Evolutionary conservation across 2,329 filamentous ascomycete species (phyloP), one percentile per base, ranked within the genome.

Genomic region (Mycogone perniciosa): DNA sequence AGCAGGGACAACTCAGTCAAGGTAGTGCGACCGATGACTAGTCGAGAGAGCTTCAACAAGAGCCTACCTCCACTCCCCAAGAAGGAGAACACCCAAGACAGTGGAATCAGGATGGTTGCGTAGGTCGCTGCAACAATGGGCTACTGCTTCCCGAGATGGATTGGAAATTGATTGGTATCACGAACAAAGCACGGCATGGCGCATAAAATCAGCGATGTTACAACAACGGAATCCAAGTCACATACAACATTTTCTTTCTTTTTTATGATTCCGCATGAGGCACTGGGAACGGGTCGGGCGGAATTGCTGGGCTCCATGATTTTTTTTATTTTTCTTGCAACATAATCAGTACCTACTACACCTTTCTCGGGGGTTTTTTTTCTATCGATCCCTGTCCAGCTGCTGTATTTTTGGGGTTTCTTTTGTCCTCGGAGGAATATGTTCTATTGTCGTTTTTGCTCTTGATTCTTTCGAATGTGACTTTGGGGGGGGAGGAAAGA

Each of bases 1-100:
- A 62, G 57, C 50, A 54, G 60, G 37, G 62, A 63, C 41, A 56
- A 57, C 44, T 67, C 64, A 13, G 46, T 66, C 4, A 67, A 60
- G 52, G 59, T 71, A 39, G 33, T 39, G 4, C 65, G 66, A 35
- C 55, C 64, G 31, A 68, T 66, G 54, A 59, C 80, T 52, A 79
- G 77, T 63, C 74, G 74, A 43, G 76, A 80, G 38, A 82, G 80
- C 56, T 67, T 84, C 40, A 77, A 84, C 57, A 85, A 85, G 67
- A 73, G 74, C 8, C 64, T 84, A 43, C 81, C 81, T 6, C 77
- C 80, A 3, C 63, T 85, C 41, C 81, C 81, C 20, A 58, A 53
- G 30, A 60, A 65, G 54, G 61, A 63, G 53, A 56, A 58, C 38
- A 58, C 55, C 38, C 57, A 61, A 31, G 59, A 62, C 40, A 60